Conservation (phyloP, 148 eudicot species). For the Limonium bicolor region DNA sequence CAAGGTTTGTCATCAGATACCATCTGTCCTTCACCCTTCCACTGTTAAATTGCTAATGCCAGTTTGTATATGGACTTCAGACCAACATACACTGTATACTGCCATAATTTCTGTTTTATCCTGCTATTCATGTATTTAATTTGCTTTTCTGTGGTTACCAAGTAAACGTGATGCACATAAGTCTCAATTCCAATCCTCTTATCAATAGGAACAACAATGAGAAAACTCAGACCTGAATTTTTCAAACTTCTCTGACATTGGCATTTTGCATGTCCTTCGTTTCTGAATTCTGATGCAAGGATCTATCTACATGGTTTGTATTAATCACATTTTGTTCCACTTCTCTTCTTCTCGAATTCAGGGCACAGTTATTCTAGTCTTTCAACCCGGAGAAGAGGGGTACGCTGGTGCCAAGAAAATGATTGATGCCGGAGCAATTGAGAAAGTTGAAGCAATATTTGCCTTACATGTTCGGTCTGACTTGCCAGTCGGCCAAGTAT, state of each 20-base stretch:
- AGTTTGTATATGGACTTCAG: not conserved
- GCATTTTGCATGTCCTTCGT: not conserved
- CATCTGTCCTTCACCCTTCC: not conserved
- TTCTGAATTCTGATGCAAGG: not conserved
- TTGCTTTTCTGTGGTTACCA: not conserved
- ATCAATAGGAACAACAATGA: not conserved
- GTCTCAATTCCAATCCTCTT: too few species aligned
- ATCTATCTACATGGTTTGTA: not conserved
- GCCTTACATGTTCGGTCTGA: conserved; percentile 37
- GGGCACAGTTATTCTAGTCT: conserved; percentile 75
- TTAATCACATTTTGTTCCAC: not conserved
- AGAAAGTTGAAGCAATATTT: conserved; percentile 65
- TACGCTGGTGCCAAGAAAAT: conserved; percentile 58
- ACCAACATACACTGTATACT: not conserved
- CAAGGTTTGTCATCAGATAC: conserved; percentile 27
- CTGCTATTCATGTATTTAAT: not conserved
- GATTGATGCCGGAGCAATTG: conserved; percentile 54
- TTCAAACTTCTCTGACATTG: not conserved
- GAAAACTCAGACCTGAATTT: not conserved
- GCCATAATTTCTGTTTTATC: not conserved
- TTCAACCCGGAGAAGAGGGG: conserved; percentile 90
- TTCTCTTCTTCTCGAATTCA: conserved; percentile 4
- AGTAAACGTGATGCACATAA: not conserved
- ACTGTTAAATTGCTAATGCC: not conserved
- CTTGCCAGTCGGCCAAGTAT: conserved; percentile 39